Evolutionary conservation across 805 yeast genomes (phyloP).

Genomic region (Starmerella vitae): DNA sequence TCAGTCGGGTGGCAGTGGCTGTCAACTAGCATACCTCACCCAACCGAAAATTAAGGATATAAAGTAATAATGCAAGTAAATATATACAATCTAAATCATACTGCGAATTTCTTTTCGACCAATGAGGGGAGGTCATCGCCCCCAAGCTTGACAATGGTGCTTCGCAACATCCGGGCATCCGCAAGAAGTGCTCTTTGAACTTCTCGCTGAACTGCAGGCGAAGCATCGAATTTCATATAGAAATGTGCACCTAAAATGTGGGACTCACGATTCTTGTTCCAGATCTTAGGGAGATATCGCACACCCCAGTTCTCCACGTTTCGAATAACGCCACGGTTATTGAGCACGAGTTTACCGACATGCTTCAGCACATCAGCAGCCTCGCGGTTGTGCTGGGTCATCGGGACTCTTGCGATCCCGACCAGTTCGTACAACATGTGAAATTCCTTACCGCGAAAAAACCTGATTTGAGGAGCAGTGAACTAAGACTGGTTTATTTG

Average conservation of each 20-base stretch:
- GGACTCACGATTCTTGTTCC: conserved; percentile 72
- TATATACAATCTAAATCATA: neutral
- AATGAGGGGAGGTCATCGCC: conserved; percentile 21
- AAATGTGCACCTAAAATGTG: conserved; percentile 88
- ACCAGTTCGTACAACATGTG: conserved; percentile 78
- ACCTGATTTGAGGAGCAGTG: no score
- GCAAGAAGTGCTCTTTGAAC: conserved; percentile 62
- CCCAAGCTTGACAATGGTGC: conserved; percentile 45
- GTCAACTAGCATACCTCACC: conserved; percentile 27
- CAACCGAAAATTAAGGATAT: no score
- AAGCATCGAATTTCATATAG: conserved; percentile 71
- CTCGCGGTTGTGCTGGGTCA: conserved; percentile 36
- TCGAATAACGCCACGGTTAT: conserved; percentile 89
- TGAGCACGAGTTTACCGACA: conserved; percentile 66
- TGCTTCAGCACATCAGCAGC: conserved; percentile 56
- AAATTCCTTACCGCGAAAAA: neutral
- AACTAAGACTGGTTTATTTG: no score
- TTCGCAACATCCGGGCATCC: conserved; percentile 84
- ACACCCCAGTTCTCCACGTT: conserved; percentile 68
- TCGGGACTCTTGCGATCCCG: conserved; percentile 72
- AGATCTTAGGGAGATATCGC: conserved; percentile 62
- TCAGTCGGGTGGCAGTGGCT: conserved; percentile 34
- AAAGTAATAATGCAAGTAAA: no score
- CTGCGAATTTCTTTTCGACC: conserved; percentile 9
- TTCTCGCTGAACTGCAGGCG: conserved; percentile 76